Conservation (phyloP, 139 green algal genomes). For the Chlamydomonas incerta region DNA sequence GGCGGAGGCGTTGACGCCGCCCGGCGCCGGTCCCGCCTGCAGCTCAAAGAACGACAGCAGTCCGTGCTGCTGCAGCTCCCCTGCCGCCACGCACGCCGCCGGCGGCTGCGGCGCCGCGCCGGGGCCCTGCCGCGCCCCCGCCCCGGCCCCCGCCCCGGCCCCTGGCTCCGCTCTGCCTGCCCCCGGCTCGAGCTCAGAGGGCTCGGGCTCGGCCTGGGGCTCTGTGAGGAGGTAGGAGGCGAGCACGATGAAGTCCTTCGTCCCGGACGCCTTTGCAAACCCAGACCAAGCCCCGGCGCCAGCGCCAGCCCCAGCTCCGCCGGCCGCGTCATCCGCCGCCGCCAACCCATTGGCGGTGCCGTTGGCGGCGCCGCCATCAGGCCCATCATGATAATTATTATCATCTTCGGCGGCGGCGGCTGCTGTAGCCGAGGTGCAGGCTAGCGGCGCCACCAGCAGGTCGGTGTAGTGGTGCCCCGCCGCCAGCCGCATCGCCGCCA, state of each 20-base stretch:
- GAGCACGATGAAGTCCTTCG: conserved; percentile 47
- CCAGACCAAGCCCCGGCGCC: neutral
- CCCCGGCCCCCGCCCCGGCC: no score
- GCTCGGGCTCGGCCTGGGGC: neutral
- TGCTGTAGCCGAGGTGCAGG: conserved; percentile 7
- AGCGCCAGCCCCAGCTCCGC: neutral
- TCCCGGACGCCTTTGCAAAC: neutral
- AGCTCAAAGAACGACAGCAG: conserved; percentile 48
- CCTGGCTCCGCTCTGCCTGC: no score
- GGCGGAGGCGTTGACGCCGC: neutral
- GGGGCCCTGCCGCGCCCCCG: neutral
- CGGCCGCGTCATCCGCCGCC: no score
- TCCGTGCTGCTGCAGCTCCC: conserved; percentile 9
- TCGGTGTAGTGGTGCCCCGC: conserved; percentile 28
- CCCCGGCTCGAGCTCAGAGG: no score
- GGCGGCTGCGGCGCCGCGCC: neutral
- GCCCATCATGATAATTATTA: no score
- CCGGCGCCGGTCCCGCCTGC: neutral
- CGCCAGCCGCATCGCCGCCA: conserved; percentile 28
- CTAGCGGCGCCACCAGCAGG: conserved; percentile 9
- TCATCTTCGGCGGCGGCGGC: neutral
- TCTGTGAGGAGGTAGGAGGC: conserved; percentile 35
- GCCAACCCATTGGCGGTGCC: no score
- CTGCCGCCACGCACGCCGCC: neutral
- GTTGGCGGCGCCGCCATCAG: no score